A percentile compares a stretch with the other conserved stretches of the same genome.
Evolutionary conservation across 768 basidiomycete species (phyloP).

Genomic region (Pholiota molesta): DNA sequence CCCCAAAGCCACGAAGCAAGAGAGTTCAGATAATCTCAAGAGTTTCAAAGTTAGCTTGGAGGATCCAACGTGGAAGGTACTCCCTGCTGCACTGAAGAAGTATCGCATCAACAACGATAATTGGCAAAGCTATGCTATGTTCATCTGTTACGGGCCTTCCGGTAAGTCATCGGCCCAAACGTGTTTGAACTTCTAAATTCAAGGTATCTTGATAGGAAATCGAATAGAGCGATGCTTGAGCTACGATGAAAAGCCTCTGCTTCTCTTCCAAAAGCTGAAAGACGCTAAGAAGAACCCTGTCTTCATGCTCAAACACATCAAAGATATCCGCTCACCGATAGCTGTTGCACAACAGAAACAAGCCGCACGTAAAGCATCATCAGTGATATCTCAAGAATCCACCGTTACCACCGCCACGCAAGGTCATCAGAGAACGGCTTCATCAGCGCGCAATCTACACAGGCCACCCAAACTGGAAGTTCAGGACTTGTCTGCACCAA

Average conservation of each 20-base stretch:
- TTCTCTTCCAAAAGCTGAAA: slow-evolving; percentile 97
- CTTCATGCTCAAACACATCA: slow-evolving; percentile 97
- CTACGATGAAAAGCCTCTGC: slow-evolving; percentile 96
- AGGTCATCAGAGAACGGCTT: slow-evolving; percentile 45
- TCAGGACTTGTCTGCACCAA: slow-evolving; percentile 55
- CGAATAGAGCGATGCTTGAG: slow-evolving; percentile 92
- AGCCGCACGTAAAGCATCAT: slow-evolving; percentile 80
- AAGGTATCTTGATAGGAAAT: slow-evolving; percentile 46
- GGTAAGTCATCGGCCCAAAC: slow-evolving; percentile 50
- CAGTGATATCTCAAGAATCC: slow-evolving; percentile 47
- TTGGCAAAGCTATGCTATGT: slow-evolving; percentile 99
- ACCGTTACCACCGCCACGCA: slow-evolving; percentile 44
- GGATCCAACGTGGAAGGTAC: slow-evolving; percentile 98
- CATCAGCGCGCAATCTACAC: slow-evolving; percentile 43
- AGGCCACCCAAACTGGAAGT: slow-evolving; percentile 76
- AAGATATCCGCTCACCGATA: slow-evolving; percentile 96
- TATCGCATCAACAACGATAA: slow-evolving; percentile 98
- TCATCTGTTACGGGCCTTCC: slow-evolving; percentile 95
- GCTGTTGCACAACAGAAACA: slow-evolving; percentile 97
- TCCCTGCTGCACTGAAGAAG: slow-evolving; percentile 97
- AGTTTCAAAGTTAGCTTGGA: slow-evolving; percentile 98
- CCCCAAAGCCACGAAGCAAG: slow-evolving; percentile 58
- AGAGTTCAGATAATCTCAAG: slow-evolving; percentile 79
- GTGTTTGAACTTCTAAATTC: background rate
- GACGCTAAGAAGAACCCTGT: slow-evolving; percentile 98